phyloP scores from a whole-genome alignment of 208 protist species.

The Wallacemonas collosoma region DNA sequence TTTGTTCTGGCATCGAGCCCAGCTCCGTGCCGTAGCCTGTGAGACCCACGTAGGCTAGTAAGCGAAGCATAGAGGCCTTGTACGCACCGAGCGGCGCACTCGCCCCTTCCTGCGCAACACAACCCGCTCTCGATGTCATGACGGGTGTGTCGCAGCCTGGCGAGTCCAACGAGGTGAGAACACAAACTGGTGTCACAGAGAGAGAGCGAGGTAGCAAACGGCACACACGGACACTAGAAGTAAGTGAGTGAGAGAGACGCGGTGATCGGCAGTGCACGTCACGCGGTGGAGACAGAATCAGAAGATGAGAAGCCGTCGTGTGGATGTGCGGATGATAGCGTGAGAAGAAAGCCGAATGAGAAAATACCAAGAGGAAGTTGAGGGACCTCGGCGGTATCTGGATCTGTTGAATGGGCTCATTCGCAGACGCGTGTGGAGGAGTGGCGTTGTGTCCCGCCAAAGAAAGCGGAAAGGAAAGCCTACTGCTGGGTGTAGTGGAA shows the following conservation, averaged over 20 bases:
- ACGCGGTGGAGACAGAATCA: too few species aligned
- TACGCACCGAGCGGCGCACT: slow-evolving; percentile 36
- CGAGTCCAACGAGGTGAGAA: background rate
- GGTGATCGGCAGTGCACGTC: too few species aligned
- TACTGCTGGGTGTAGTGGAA: background rate
- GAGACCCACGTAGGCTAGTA: slow-evolving; percentile 60
- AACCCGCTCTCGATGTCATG: background rate
- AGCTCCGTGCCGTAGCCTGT: slow-evolving; percentile 45
- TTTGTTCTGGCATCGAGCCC: slow-evolving; percentile 45
- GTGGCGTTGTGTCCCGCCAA: background rate
- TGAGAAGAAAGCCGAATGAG: too few species aligned
- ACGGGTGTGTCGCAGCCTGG: too few species aligned
- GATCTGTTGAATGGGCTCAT: too few species aligned
- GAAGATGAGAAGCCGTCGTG: too few species aligned
- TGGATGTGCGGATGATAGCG: too few species aligned
- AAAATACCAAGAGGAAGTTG: too few species aligned
- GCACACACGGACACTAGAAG: too few species aligned
- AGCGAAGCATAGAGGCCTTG: slow-evolving; percentile 57
- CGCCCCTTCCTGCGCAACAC: background rate
- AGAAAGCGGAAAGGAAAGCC: background rate
- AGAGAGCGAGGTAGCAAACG: background rate
- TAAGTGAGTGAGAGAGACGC: too few species aligned
- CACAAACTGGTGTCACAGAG: background rate
- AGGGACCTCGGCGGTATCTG: too few species aligned
- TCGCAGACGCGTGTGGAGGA: too few species aligned